Conservation (phyloP, 441 rosid genomes). For the Aleurites moluccanus region DNA sequence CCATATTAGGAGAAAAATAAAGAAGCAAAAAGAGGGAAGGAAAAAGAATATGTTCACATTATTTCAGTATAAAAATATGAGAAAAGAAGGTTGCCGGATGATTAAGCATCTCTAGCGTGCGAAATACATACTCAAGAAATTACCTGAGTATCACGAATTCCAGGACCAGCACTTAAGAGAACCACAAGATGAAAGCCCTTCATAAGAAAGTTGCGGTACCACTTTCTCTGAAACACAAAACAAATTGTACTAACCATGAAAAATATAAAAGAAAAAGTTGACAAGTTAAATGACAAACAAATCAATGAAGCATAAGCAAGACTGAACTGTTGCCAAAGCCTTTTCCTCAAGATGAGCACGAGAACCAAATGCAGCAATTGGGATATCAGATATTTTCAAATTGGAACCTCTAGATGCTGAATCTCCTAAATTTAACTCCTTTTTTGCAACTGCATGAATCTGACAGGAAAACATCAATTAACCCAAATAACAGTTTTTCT, state of each 20-base stretch:
- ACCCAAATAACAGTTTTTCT: not conserved
- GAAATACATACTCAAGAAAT: not conserved
- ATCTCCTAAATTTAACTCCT: slow-evolving; percentile 47
- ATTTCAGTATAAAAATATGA: not conserved
- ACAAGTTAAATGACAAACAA: not conserved
- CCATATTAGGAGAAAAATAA: slow-evolving; percentile 20
- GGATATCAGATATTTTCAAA: slow-evolving; percentile 60
- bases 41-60: not conserved
- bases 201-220: slow-evolving; percentile 93
- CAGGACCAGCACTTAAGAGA: slow-evolving; percentile 79
- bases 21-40: not conserved
- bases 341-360: slow-evolving; percentile 97
- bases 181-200: slow-evolving; percentile 96
- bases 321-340: slow-evolving; percentile 86
- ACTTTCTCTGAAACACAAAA: slow-evolving; percentile 70
- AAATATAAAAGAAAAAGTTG: slow-evolving; percentile 14
- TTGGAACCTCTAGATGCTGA: slow-evolving; percentile 39
- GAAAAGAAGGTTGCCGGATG: not conserved
- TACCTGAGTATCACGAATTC: slow-evolving; percentile 95
- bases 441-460: slow-evolving; percentile 74
- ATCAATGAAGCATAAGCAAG: slow-evolving; percentile 8
- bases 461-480: slow-evolving; percentile 46
- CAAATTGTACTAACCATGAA: slow-evolving; percentile 27
- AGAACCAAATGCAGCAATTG: slow-evolving; percentile 82
- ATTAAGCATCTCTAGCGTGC: no score